Evolutionary conservation across 306 rosid species (phyloP).

Genomic region (Cicer arietinum): DNA sequence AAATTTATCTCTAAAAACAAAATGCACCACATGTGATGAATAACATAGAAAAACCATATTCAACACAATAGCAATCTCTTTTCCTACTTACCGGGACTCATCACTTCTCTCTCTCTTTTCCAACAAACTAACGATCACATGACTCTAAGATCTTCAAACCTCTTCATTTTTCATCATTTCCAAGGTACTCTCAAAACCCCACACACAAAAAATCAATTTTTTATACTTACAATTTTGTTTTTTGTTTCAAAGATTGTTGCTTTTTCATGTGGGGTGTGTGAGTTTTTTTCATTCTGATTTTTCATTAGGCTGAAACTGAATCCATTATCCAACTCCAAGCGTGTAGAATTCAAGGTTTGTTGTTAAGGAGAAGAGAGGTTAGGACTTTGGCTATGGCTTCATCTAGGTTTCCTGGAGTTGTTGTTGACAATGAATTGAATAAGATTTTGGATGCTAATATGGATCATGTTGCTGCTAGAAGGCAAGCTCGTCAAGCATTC

Average conservation of each 20-base stretch:
- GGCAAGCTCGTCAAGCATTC: constrained; percentile 79
- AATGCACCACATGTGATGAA: too few relatives aligned
- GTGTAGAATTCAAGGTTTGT: constrained; percentile 46
- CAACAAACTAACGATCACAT: background rate
- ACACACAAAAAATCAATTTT: background rate
- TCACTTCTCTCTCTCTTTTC: background rate
- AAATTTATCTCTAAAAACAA: too few relatives aligned
- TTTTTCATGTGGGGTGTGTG: constrained; percentile 10
- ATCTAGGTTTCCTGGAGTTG: constrained; percentile 58
- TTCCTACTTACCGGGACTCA: too few relatives aligned
- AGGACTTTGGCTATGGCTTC: constrained; percentile 44
- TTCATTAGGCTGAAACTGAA: constrained; percentile 25
- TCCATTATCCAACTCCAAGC: background rate
- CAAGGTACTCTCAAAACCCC: background rate
- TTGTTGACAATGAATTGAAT: constrained; percentile 51
- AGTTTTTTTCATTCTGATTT: constrained; percentile 6
- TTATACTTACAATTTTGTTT: too few relatives aligned
- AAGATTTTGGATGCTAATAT: constrained; percentile 66
- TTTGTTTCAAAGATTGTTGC: background rate
- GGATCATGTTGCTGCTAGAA: constrained; percentile 80
- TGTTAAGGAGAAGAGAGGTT: constrained; percentile 29
- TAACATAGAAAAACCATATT: too few relatives aligned
- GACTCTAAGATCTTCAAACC: background rate
- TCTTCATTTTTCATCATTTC: background rate
- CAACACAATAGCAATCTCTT: background rate